Evolutionary conservation across 225 moss, liverwort and hornwort genomes (phyloP).

Genomic region (Polytrichum formosum): DNA sequence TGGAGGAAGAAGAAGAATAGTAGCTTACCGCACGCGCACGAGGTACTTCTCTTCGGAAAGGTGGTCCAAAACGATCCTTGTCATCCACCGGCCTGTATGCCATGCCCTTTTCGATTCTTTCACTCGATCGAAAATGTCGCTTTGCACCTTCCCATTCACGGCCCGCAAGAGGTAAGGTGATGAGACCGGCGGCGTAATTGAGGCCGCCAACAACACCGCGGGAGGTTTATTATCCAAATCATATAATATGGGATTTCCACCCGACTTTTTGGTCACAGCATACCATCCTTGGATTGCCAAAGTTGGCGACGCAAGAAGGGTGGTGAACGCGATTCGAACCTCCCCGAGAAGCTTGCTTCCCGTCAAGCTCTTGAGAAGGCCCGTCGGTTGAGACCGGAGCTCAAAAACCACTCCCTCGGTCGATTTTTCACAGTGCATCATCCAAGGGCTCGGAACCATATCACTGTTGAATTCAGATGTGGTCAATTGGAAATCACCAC

Average conservation of each 20-base stretch:
- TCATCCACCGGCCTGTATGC: neutral
- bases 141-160: neutral
- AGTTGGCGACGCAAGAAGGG: slow-evolving; percentile 3
- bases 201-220: neutral
- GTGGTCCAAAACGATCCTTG: slow-evolving; percentile 7
- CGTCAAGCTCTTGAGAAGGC: neutral
- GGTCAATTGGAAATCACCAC: slow-evolving; percentile 6
- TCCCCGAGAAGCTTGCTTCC: slow-evolving; percentile 7
- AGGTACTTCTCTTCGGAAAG: neutral
- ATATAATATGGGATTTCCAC: neutral
- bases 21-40: slow-evolving; percentile 4
- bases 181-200: slow-evolving; percentile 2
- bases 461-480: neutral
- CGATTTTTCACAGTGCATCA: slow-evolving; percentile 3
- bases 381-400: neutral
- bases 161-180: slow-evolving; percentile 4
- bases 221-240: neutral
- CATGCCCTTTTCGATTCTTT: neutral
- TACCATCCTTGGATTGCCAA: neutral
- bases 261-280: neutral
- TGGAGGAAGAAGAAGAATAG: neutral
- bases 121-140: neutral
- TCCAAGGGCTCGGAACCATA: neutral
- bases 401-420: slow-evolving; percentile 8
- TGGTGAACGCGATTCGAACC: neutral